Evolutionary conservation across 352 stramenopile genomes (phyloP), one percentile per base, ranked within the genome.

Genomic region (Phytophthora pseudosyringae): DNA sequence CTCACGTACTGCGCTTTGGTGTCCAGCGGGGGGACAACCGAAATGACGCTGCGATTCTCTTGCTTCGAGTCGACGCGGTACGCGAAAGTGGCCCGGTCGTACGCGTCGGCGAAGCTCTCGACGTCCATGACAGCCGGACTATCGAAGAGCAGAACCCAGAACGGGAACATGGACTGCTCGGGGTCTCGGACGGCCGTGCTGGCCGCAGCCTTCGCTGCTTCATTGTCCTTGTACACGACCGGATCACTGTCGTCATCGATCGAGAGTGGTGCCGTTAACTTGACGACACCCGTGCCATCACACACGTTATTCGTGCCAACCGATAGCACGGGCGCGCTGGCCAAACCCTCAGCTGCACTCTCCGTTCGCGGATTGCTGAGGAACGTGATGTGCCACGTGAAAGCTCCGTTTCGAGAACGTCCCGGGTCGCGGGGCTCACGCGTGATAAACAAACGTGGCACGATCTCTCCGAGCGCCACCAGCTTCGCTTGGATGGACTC

Each of bases 81-180:
- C 2, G 59, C 71, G 74, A 84, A 94, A 25, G 80, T 74, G 9
- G 84, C 73, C 2, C 70, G 68, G 5, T 71, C 62, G 13, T 80
- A 72, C 4, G 83, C 80, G 18, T 88, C 78, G 0, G 71, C 44
- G n/a, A 93, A 80, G 21, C 50, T 80, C 25, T 93, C 83, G 39
- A 91, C 64, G 35, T 84, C 67, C 71, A 90, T 73, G 13, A 80
- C 46, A 5, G 85, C 58, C 1, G 73, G 65, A 26, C 73, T 67
- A n/a, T 92, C 82, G 41, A 90, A 93, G 4, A 96, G 61, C 57
- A 94, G 64, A 31, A 94, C 72, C 79, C 85, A 96, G 46, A 88
- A 92, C 10, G 88, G 88, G 26, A 91, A 88, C 73, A 94, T 90
- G 9, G 74, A 73, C 18, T 78, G 36, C 13, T 81, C 59, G 0